Percentiles rank a stretch among this genome's conserved stretches.
These are phyloP conservation scores for Nyssa sinensis DNA, from an alignment of 148 eudicot species.

Conservation along the genomic window DNA sequence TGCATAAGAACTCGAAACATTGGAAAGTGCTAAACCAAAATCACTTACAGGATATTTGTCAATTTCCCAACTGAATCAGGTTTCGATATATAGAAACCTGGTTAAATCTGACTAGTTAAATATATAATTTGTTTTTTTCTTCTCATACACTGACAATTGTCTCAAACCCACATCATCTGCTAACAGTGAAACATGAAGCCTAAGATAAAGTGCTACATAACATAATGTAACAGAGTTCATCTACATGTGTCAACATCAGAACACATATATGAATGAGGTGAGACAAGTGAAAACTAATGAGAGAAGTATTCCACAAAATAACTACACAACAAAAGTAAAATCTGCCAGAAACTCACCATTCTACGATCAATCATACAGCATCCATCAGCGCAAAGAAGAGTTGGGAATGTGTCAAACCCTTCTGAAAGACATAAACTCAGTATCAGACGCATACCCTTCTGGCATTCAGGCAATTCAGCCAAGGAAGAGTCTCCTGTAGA, in stretches of 20 bases:
- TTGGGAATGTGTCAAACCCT: conserved; percentile 95
- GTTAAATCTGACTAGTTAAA: neutral
- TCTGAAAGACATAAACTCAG: conserved; percentile 90
- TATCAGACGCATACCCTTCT: conserved; percentile 88
- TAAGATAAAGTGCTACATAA: neutral
- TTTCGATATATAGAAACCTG: neutral
- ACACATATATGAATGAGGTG: neutral
- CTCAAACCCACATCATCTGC: neutral
- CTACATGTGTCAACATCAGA: conserved; percentile 1
- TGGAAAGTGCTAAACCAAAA: too few relatives aligned
- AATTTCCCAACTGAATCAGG: neutral
- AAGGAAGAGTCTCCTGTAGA: conserved; percentile 86
- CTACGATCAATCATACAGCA: conserved; percentile 97
- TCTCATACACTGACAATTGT: neutral
- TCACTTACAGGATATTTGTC: neutral
- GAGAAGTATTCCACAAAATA: neutral
- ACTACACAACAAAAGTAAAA: neutral
- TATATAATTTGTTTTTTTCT: conserved; percentile 1
- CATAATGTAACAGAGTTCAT: neutral
- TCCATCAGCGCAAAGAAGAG: conserved; percentile 94
- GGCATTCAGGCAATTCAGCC: conserved; percentile 94
- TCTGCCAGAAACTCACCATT: conserved; percentile 56
- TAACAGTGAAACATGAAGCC: neutral
- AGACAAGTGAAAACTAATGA: neutral
- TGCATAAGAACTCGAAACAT: too few relatives aligned